Percentiles rank a stretch among this genome's conserved stretches.
Evolutionary conservation across 73 alveolate species (phyloP).

Genomic region (Diophrys sp.): DNA sequence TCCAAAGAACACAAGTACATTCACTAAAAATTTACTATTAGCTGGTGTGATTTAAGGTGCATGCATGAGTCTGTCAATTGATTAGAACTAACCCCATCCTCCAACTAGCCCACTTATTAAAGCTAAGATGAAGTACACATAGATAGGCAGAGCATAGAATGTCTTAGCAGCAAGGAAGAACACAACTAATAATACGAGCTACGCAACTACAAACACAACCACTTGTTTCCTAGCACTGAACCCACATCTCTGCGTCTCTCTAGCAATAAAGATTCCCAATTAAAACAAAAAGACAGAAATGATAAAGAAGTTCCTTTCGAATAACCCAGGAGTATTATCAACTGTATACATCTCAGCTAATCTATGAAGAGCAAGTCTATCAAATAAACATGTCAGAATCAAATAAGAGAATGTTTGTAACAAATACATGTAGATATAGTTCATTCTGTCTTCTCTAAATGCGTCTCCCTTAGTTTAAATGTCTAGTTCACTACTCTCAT

Average conservation of each 20-base stretch:
- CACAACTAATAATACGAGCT: background rate
- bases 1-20: background rate
- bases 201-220: background rate
- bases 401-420: conserved; percentile 14
- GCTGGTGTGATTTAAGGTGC: background rate
- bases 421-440: background rate
- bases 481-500: too few species aligned
- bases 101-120: conserved; percentile 4
- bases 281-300: conserved; percentile 20
- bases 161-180: background rate
- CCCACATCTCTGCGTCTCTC: conserved; percentile 6
- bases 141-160: background rate
- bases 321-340: background rate
- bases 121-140: background rate
- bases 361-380: conserved; percentile 12
- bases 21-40: background rate
- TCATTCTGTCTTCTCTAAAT: conserved; percentile 9
- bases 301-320: conserved; percentile 22
- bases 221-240: background rate
- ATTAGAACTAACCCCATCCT: conserved; percentile 17
- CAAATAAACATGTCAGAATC: conserved; percentile 18
- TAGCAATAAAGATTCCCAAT: conserved; percentile 27
- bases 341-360: background rate
- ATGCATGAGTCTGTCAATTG: conserved; percentile 7
- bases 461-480: conserved; percentile 9